Evolutionary conservation across 1,284 basidiomycete genomes (phyloP), one percentile per base, ranked within the genome.

Genomic region (Laetiporus sulphureus): DNA sequence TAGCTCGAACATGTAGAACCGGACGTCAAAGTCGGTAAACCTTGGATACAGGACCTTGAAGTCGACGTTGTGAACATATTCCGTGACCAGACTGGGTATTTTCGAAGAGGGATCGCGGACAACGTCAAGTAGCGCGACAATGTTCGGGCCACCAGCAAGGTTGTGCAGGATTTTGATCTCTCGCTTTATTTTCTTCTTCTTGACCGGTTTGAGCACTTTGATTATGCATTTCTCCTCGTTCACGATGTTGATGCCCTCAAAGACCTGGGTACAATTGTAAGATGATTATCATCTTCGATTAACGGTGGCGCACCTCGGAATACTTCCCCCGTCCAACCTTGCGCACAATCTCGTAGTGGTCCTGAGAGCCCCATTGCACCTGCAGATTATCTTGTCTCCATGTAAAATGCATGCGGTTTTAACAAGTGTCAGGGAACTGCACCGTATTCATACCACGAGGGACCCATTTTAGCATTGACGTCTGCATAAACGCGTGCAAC

Each of bases 181-280:
- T 49, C 95, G 79, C 73, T 98, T 98, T 68, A 99, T 98, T 73
- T 99, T 99, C 80, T 98, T 98, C 79, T 98, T 98, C 77, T 99
- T 98, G 38, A 99, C 95, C 1, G 96, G 96, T 67, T 99, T 99
- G 51, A 99, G 74, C 38, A 98, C 94, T 66, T 99, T 98, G 72
- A 98, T 93, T 65, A 98, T 94, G 65, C 94, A 96, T 67, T 96
- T 94, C 63, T 94, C 88, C 58, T 89, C 89, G 48, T 86, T 88
- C 24, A 89, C 82, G 44, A 97, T 82, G 65, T 98, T 94, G 58
- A 97, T 82, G 5, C 93, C 95, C 67, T 98, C 94, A 57, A 99
- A 99, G 38, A 98, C 95, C 90, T 92, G 52, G 16, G 32, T 13
- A n/a, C 41, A 46, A 20, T 21, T 33, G 13, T 25, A 12, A 19